These are phyloP conservation scores for Trypanosoma cruzi DNA, from an alignment of 208 protist genomes.

Conservation along the genomic window DNA sequence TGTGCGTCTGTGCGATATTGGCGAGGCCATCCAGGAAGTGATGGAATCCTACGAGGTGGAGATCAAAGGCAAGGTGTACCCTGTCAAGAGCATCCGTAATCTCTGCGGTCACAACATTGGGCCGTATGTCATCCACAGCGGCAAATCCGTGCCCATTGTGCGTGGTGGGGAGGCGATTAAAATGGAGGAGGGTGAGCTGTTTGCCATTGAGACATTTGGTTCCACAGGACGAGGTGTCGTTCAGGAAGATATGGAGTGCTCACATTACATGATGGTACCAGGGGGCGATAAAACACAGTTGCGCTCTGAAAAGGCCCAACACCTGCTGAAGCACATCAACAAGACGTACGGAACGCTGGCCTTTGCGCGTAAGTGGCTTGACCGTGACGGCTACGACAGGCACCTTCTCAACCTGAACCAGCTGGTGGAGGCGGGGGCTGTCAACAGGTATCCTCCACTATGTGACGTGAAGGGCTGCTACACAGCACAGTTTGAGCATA, in stretches of 20 bases:
- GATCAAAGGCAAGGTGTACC: conserved; percentile 94
- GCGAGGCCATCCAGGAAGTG: conserved; percentile 97
- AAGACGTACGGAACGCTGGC: conserved; percentile 96
- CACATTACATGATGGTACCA: conserved; percentile 98
- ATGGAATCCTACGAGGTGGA: conserved; percentile 98
- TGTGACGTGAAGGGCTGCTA: conserved; percentile 97
- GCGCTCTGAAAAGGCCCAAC: conserved; percentile 87
- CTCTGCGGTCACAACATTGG: conserved; percentile 98
- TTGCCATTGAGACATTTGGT: conserved; percentile 99
- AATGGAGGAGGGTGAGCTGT: conserved; percentile 98
- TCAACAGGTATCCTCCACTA: conserved; percentile 97
- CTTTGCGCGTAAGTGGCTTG: conserved; percentile 98
- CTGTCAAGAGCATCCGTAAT: conserved; percentile 97
- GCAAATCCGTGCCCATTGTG: conserved; percentile 99
- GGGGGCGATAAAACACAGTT: conserved; percentile 65
- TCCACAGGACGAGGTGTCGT: conserved; percentile 96
- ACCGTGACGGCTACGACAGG: conserved; percentile 92
- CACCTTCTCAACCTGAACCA: conserved; percentile 90
- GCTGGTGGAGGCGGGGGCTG: conserved; percentile 87
- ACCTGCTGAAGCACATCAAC: conserved; percentile 93
- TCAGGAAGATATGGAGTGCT: conserved; percentile 96
- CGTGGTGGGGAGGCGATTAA: conserved; percentile 93
- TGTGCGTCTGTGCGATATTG: conserved; percentile 95
- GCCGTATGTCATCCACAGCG: conserved; percentile 98
- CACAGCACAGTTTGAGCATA: conserved; percentile 98